A percentile compares a stretch with the other conserved stretches of the same genome.
Evolutionary conservation across 139 green algal genomes (phyloP).

Genomic region (Auxenochlorella pyrenoidosa): DNA sequence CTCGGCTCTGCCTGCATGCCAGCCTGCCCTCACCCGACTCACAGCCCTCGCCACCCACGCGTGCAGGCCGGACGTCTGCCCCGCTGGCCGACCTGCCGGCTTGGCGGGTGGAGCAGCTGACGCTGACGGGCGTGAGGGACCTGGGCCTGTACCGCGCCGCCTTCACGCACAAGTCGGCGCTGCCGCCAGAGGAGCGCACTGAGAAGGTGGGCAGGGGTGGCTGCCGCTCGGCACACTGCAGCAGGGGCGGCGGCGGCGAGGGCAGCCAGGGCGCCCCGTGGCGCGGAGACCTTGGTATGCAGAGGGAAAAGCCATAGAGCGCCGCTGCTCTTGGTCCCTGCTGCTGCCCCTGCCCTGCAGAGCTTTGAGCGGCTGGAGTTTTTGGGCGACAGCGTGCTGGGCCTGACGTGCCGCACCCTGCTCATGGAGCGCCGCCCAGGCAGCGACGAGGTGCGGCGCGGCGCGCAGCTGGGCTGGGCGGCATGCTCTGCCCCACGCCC

Average conservation of each 20-base stretch:
- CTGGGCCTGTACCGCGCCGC: constrained; percentile 51
- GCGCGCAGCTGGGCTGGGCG: no score
- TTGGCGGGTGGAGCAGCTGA: constrained; percentile 51
- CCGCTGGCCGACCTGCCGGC: constrained; percentile 50
- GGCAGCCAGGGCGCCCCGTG: no score
- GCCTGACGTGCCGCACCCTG: constrained; percentile 25
- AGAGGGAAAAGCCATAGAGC: no score
- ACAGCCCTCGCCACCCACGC: not conserved
- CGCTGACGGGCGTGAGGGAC: constrained; percentile 25
- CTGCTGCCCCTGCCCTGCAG: not conserved
- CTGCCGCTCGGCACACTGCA: not conserved
- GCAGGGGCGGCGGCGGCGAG: not conserved
- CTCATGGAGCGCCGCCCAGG: constrained; percentile 33
- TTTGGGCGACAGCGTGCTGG: constrained; percentile 57
- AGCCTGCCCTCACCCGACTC: not conserved
- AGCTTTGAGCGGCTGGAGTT: constrained; percentile 61
- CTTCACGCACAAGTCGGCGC: constrained; percentile 43
- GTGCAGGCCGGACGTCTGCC: constrained; percentile 22
- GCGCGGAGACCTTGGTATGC: no score
- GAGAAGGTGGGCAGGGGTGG: not conserved
- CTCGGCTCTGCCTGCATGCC: no score
- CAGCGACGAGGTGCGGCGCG: constrained; percentile 34
- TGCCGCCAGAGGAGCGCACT: constrained; percentile 20
- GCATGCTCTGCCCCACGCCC: no score
- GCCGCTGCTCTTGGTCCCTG: not conserved